Conservation (phyloP, 257 asterid species). For the Verbascum thapsus region DNA sequence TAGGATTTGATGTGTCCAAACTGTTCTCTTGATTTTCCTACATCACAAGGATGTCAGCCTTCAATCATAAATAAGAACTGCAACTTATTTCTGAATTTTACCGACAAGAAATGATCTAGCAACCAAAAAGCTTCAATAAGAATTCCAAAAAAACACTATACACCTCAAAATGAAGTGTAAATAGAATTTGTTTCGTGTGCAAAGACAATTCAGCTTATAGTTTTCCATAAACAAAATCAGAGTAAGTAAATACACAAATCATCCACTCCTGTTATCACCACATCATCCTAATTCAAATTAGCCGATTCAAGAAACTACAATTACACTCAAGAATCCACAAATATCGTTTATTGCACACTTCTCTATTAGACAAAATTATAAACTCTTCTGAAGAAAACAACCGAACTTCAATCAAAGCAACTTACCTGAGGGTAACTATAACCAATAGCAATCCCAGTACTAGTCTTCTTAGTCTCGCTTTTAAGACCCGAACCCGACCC, state of each 20-base stretch:
- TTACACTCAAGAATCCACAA: neutral
- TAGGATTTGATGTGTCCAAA: constrained; percentile 42
- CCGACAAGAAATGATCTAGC: constrained; percentile 15
- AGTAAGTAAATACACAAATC: neutral
- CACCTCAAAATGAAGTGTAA: neutral
- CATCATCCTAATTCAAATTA: neutral
- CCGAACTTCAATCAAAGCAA: no score
- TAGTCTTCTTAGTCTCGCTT: constrained; percentile 39
- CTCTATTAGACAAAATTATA: neutral
- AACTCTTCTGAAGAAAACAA: constrained; percentile 1
- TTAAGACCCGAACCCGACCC: constrained; percentile 35
- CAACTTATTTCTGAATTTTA: neutral
- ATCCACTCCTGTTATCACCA: neutral
- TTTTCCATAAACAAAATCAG: neutral
- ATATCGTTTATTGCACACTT: neutral
- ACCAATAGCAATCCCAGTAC: constrained; percentile 49
- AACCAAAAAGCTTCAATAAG: constrained; percentile 3
- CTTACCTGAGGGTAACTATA: constrained; percentile 73
- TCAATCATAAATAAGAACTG: constrained; percentile 4
- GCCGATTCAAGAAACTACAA: neutral
- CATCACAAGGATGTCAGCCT: constrained; percentile 19
- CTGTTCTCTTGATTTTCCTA: constrained; percentile 51
- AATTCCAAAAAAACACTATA: neutral
- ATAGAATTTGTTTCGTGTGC: neutral
- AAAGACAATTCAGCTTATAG: constrained; percentile 6